Percentiles rank a stretch among this genome's conserved stretches.
Conservation (phyloP, 176 grass and related monocot species). For the Oryza rufipogon region DNA sequence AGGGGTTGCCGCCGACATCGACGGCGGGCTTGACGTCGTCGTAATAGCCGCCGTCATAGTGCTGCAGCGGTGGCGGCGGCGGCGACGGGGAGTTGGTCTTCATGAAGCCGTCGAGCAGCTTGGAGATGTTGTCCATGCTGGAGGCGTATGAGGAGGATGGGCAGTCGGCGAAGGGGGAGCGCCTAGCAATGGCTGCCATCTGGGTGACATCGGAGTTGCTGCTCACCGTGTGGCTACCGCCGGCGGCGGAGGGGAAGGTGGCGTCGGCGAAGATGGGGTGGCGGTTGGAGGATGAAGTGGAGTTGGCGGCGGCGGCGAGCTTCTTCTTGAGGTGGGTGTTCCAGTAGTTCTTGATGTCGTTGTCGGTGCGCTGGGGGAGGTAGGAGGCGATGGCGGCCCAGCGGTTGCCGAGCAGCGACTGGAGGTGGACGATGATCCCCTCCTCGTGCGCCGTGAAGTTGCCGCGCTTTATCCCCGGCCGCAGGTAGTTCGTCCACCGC, state of each 20-base stretch:
- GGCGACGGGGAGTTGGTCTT: constrained; percentile 31
- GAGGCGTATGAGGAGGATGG: constrained; percentile 53
- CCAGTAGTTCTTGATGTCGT: constrained; percentile 98
- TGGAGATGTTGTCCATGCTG: constrained; percentile 81
- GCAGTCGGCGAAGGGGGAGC: constrained; percentile 43
- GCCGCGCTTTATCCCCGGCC: constrained; percentile 72
- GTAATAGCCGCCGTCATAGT: background rate
- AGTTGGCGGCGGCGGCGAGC: constrained; percentile 38
- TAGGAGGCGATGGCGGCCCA: constrained; percentile 89
- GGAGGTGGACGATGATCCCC: constrained; percentile 78
- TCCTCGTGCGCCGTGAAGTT: constrained; percentile 86
- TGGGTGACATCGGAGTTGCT: constrained; percentile 1
- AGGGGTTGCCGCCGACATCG: constrained; percentile 11
- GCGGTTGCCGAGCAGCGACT: constrained; percentile 78
- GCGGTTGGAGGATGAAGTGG: background rate
- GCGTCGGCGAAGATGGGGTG: background rate
- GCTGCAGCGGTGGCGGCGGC: background rate
- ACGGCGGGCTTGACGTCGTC: constrained; percentile 33
- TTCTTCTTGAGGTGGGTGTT: constrained; percentile 96
- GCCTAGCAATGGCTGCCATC: constrained; percentile 2
- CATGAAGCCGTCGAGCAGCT: constrained; percentile 67
- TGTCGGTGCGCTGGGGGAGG: constrained; percentile 85
- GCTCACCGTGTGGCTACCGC: background rate
- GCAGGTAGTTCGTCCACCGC: constrained; percentile 93
- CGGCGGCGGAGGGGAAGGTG: background rate